A percentile compares a stretch with the other conserved stretches of the same genome.
Evolutionary conservation across 306 rosid species (phyloP).

Genomic region (Prunus persica): DNA sequence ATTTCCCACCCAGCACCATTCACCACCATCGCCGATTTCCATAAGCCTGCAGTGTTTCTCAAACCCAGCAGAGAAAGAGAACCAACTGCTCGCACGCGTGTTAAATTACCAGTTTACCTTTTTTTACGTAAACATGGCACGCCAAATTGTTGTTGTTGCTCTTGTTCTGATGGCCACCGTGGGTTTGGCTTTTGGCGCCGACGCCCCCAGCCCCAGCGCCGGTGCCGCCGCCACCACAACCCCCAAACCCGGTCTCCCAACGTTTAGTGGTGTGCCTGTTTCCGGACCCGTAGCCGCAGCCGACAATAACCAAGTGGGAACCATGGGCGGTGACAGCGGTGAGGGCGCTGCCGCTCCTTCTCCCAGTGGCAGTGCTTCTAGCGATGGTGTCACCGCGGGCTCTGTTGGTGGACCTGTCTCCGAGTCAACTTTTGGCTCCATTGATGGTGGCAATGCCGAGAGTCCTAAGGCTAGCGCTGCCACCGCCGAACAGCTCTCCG

Average conservation of each 20-base stretch:
- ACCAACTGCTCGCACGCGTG: conserved; percentile 3
- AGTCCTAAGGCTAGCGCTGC: conserved; percentile 23
- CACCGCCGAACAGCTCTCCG: conserved; percentile 16
- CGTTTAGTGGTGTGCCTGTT: conserved; percentile 3
- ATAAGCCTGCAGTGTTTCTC: conserved; percentile 24
- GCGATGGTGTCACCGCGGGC: neutral
- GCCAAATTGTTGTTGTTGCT: conserved; percentile 31
- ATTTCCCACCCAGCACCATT: neutral
- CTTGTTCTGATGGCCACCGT: conserved; percentile 43
- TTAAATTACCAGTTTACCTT: neutral
- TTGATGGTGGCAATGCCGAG: neutral
- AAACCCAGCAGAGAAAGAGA: neutral
- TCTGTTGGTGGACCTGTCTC: conserved; percentile 7
- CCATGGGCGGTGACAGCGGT: conserved; percentile 15
- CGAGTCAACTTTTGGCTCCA: conserved; percentile 47
- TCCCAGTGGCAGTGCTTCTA: neutral
- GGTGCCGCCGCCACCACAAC: neutral
- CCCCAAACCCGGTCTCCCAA: neutral
- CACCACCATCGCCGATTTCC: neutral
- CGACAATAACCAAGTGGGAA: conserved; percentile 26
- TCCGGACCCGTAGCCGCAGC: neutral
- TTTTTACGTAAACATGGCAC: conserved; percentile 41
- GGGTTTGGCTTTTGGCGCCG: conserved; percentile 30
- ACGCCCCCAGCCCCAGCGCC: neutral
- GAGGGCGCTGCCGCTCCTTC: neutral